These are phyloP conservation scores for Clavispora santaluciae DNA, from an alignment of 805 yeast genomes.

Conservation along the genomic window DNA sequence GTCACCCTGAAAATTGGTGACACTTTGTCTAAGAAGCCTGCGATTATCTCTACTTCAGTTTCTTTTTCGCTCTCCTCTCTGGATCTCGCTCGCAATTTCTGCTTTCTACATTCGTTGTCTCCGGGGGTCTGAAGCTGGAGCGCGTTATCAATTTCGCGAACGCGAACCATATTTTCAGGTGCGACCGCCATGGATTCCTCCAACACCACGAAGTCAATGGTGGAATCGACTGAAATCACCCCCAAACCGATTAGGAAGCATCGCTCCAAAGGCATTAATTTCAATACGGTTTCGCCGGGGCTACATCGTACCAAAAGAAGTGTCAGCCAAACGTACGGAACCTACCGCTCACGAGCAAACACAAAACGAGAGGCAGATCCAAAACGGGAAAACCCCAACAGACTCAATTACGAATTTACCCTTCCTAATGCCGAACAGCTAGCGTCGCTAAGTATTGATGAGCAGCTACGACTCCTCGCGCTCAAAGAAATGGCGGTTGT, in stretches of 20 bases:
- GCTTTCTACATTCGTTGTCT: too few relatives aligned
- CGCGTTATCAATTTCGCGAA: not conserved
- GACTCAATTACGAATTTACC: constrained; percentile 21
- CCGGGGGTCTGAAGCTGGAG: not conserved
- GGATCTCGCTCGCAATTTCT: too few relatives aligned
- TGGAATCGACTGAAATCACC: not conserved
- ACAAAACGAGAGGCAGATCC: not conserved
- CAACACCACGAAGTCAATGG: not conserved
- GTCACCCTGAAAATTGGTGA: too few relatives aligned
- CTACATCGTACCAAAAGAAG: not conserved
- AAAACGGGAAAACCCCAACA: not conserved
- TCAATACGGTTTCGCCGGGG: constrained; percentile 19
- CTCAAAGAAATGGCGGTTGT: constrained; percentile 64
- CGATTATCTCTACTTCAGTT: too few relatives aligned
- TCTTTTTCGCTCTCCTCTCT: too few relatives aligned
- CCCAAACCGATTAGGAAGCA: constrained; percentile 3
- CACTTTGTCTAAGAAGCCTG: too few relatives aligned
- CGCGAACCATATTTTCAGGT: not conserved
- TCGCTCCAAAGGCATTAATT: constrained; percentile 29
- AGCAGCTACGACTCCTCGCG: constrained; percentile 56
- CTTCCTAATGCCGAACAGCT: constrained; percentile 30
- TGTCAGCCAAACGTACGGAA: not conserved
- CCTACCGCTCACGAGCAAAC: not conserved
- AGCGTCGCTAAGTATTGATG: constrained; percentile 35
- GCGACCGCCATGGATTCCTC: not conserved